Conservation (phyloP, 176 grass and related monocot genomes). For the Hsuehochloa calcarea region DNA sequence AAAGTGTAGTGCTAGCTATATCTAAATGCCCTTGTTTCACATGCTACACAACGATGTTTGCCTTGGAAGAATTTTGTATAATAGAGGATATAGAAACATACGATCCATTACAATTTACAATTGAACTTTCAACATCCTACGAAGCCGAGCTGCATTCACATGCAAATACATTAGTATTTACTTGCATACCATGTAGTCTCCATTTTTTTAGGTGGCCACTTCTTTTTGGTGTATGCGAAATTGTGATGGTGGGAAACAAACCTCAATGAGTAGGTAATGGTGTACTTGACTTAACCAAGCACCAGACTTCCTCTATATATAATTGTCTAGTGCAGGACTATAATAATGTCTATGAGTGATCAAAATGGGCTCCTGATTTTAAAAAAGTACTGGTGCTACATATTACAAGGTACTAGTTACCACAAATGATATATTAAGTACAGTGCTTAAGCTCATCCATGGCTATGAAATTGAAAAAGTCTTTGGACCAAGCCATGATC, state of each 20-base stretch:
- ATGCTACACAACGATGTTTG: conserved; percentile 13
- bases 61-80: background rate
- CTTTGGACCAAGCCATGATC: background rate
- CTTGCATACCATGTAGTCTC: background rate
- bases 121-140: background rate
- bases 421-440: background rate
- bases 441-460: background rate
- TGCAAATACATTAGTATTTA: background rate
- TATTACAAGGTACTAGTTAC: no score
- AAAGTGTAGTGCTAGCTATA: background rate
- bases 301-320: no score
- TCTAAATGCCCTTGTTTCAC: background rate
- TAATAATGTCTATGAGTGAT: no score
- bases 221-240: background rate
- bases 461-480: background rate
- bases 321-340: no score
- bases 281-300: no score
- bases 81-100: background rate
- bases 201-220: background rate
- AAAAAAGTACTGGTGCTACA: no score
- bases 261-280: no score
- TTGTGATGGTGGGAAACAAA: background rate
- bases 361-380: no score
- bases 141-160: background rate
- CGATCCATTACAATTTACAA: background rate